Conservation (phyloP, 2,329 filamentous ascomycete genomes). For the Chrysoporthe deuterocubensis region DNA sequence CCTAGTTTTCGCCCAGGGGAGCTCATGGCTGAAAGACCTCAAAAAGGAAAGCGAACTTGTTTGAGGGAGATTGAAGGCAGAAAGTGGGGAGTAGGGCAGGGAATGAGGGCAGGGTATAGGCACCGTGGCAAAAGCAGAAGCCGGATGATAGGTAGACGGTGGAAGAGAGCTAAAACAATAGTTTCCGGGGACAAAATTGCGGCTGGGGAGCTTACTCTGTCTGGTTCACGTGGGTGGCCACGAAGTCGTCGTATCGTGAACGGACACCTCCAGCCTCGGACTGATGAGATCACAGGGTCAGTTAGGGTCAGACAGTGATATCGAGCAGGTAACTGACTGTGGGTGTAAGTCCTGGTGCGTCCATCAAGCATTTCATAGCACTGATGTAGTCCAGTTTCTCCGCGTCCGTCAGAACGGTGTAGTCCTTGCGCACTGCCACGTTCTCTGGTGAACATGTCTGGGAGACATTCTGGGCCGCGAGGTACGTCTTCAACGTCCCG, state of each 20-base stretch:
- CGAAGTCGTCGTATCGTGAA: slow-evolving; percentile 40
- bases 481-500: neutral
- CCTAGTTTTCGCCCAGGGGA: no score
- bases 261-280: slow-evolving; percentile 35
- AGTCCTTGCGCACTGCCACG: slow-evolving; percentile 8
- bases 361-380: slow-evolving; percentile 13
- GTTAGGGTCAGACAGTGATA: neutral
- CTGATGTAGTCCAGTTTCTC: slow-evolving; percentile 11
- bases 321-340: neutral
- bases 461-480: neutral
- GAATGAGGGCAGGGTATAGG: neutral
- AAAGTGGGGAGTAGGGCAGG: neutral
- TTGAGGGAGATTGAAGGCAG: neutral
- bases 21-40: neutral
- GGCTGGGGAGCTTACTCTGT: slow-evolving; percentile 22
- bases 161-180: neutral
- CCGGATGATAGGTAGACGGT: neutral
- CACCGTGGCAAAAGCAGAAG: neutral
- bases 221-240: slow-evolving; percentile 37
- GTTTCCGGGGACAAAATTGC: neutral
- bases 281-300: neutral
- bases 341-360: slow-evolving; percentile 2
- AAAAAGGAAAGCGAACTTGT: neutral
- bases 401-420: neutral
- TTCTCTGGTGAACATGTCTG: neutral